These are phyloP conservation scores for Cercospora nicotianae DNA, from an alignment of 2,329 filamentous ascomycete genomes.

Conservation along the genomic window DNA sequence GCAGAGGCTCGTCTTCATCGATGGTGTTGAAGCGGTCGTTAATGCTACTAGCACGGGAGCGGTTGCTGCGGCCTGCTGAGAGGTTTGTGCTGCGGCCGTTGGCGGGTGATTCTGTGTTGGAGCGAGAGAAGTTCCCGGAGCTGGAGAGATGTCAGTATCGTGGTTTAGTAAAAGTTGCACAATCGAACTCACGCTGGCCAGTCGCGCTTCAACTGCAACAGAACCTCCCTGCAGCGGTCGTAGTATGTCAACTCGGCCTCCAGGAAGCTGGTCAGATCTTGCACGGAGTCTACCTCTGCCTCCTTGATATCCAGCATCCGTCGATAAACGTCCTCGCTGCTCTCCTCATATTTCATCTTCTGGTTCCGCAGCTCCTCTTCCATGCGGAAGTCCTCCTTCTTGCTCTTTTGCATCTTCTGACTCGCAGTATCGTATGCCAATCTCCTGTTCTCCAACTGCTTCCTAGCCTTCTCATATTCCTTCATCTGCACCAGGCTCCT, in stretches of 20 bases:
- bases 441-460: slow-evolving; percentile 88
- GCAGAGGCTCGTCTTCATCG: slow-evolving; percentile 56
- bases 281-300: slow-evolving; percentile 77
- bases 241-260: slow-evolving; percentile 90
- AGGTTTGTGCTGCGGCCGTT: slow-evolving; percentile 25
- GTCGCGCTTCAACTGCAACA: slow-evolving; percentile 67
- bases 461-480: slow-evolving; percentile 88
- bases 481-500: slow-evolving; percentile 92
- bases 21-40: slow-evolving; percentile 54
- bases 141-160: background rate
- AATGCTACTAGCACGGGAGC: slow-evolving; percentile 63
- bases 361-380: slow-evolving; percentile 90
- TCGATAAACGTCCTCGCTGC: slow-evolving; percentile 84
- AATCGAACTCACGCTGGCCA: slow-evolving; percentile 61
- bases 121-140: slow-evolving; percentile 18
- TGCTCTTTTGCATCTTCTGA: slow-evolving; percentile 87
- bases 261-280: slow-evolving; percentile 76
- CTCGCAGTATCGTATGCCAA: slow-evolving; percentile 89
- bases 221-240: slow-evolving; percentile 83
- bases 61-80: slow-evolving; percentile 44
- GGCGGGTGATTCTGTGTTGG: slow-evolving; percentile 33
- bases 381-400: slow-evolving; percentile 87
- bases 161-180: slow-evolving; percentile 19
- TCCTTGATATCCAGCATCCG: slow-evolving; percentile 98
- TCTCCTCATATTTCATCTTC: slow-evolving; percentile 95